These are phyloP conservation scores for Chlorella sorokiniana DNA, from an alignment of 139 green algal species.

Conservation along the genomic window DNA sequence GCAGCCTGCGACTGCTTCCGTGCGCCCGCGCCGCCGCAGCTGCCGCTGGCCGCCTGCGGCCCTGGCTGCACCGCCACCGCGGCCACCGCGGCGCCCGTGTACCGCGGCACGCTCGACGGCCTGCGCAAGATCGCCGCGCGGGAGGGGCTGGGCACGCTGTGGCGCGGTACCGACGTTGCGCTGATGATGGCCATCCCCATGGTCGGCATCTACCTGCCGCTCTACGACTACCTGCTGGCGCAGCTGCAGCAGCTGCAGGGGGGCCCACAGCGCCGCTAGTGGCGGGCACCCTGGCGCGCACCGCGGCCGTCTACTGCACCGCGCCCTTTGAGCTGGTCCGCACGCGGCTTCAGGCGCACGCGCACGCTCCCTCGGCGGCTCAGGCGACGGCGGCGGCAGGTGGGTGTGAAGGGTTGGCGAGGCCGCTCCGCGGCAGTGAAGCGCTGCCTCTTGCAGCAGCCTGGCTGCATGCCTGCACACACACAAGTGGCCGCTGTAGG, in stretches of 20 bases:
- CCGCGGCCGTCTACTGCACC: constrained; percentile 73
- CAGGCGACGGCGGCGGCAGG: background rate
- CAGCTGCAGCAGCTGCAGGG: constrained; percentile 27
- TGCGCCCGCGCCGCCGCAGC: background rate
- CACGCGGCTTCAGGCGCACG: constrained; percentile 72
- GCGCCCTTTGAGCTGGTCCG: constrained; percentile 86
- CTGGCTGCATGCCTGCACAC: no score
- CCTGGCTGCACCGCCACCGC: constrained; percentile 10
- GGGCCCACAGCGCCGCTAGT: constrained; percentile 59
- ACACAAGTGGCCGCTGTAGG: no score
- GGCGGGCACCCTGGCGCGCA: constrained; percentile 70
- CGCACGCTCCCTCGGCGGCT: background rate
- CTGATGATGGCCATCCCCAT: constrained; percentile 83
- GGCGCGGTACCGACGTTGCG: constrained; percentile 74
- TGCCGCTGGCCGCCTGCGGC: background rate
- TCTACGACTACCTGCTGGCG: constrained; percentile 86
- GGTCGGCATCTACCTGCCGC: constrained; percentile 94
- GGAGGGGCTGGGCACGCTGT: constrained; percentile 76
- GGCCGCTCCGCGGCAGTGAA: no score
- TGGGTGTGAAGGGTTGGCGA: background rate
- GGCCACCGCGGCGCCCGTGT: background rate
- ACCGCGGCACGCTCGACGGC: constrained; percentile 41
- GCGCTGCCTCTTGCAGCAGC: no score
- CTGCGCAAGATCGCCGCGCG: constrained; percentile 52
- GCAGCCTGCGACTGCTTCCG: constrained; percentile 38